phyloP scores from a whole-genome alignment of 805 yeast genomes.

The Myxozyma neotropica region DNA sequence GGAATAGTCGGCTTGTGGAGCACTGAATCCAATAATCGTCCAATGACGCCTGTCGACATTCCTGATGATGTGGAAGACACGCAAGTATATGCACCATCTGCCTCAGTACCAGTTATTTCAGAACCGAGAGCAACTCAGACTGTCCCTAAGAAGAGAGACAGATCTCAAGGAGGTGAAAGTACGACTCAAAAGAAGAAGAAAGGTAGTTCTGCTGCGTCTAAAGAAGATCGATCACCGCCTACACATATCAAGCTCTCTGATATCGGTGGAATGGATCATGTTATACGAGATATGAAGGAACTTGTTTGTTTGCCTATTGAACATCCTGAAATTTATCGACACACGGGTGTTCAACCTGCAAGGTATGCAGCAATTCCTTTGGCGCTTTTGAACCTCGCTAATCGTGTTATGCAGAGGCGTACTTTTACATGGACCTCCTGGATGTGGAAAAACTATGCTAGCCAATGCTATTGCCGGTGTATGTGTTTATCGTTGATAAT shows the following conservation, averaged over 20 bases:
- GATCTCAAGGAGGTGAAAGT: constrained; percentile 39
- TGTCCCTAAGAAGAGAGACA: constrained; percentile 36
- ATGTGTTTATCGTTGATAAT: not conserved
- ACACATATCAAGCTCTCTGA: constrained; percentile 70
- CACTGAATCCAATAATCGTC: constrained; percentile 36
- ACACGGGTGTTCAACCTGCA: constrained; percentile 94
- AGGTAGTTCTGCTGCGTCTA: constrained; percentile 50
- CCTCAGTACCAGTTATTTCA: not conserved
- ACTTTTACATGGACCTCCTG: constrained; percentile 96
- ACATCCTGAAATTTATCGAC: constrained; percentile 86
- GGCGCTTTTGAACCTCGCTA: not conserved
- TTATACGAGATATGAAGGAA: constrained; percentile 86
- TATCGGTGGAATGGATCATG: constrained; percentile 85
- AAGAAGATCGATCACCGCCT: constrained; percentile 54
- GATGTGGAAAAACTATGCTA: constrained; percentile 96
- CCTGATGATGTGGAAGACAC: constrained; percentile 11
- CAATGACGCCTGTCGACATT: constrained; percentile 8
- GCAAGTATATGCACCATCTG: not conserved
- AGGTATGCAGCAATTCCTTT: constrained; percentile 7
- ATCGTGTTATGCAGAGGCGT: constrained; percentile 60
- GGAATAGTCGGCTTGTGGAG: constrained; percentile 74
- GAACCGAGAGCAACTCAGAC: not conserved
- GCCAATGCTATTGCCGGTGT: constrained; percentile 84
- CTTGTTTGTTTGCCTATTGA: constrained; percentile 86
- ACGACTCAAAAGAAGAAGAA: constrained; percentile 56